Evolutionary conservation across 2,329 filamentous ascomycete species (phyloP).

Genomic region (Arthrobotrys entomopaga): DNA sequence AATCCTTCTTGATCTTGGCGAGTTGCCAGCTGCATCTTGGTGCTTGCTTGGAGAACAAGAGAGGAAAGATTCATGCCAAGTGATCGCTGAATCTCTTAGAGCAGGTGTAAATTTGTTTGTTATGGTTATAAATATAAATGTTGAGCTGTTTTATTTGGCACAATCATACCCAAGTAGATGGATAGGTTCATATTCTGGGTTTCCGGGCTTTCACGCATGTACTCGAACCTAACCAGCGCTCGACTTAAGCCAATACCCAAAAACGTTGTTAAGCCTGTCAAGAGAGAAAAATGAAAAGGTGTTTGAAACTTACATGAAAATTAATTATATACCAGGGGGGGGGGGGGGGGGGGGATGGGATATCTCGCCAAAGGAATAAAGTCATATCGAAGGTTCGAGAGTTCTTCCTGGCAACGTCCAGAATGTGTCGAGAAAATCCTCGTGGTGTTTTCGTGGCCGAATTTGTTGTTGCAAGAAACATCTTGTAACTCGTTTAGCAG

Average conservation of each 20-base stretch:
- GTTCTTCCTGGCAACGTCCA: slow-evolving; percentile 29
- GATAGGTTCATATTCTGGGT: no score
- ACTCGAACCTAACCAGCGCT: no score
- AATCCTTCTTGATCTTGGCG: background rate
- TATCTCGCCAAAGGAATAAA: background rate
- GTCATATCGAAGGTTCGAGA: slow-evolving; percentile 5
- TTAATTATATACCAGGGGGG: background rate
- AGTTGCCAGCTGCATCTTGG: background rate
- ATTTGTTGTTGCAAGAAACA: slow-evolving; percentile 7
- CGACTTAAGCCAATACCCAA: no score
- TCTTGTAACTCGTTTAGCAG: slow-evolving; percentile 28
- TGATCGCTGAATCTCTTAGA: no score
- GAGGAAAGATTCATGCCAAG: no score
- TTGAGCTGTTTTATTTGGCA: no score
- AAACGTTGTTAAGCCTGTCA: background rate
- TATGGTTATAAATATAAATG: no score
- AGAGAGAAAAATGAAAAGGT: background rate
- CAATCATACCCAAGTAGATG: no score
- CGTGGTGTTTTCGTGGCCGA: slow-evolving; percentile 4
- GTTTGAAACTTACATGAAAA: background rate
- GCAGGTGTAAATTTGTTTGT: no score
- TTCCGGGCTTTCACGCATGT: no score
- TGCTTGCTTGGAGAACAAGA: no score
- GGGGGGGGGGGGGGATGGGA: no score
- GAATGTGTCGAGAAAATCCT: slow-evolving; percentile 11